Base-by-base conservation (phyloP, 2,329 filamentous ascomycete species). In the Penicillium sp. region DNA sequence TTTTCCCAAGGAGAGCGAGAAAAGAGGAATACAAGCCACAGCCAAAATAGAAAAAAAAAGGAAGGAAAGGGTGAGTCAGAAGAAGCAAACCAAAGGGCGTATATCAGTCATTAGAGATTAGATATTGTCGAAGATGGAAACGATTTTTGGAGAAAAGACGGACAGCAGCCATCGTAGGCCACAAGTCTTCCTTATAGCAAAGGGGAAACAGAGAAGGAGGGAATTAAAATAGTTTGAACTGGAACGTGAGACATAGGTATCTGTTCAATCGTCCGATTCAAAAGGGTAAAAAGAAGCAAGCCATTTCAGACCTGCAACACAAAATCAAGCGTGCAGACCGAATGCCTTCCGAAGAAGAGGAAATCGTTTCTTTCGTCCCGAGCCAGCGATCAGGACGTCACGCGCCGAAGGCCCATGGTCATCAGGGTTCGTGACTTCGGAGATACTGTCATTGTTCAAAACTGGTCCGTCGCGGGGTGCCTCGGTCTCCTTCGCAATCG, bases 361-460 rank as follows among this genome's bases (percentile, higher is more conserved):
- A 50, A 79, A 79, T 55, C 74, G 74, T 61, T 77, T 79, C 68
- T 78, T 79, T 56, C 76, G 77, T 35, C 72, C 75, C 20, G 67
- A 66, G 5, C 67, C 64, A 40, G 70, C 67, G 34, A 73, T 68
- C n/a, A 69, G 68, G 18, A 74, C 63, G 34, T 74, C 66, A n/a
- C 64, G 61, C 20, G 63, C 68, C 3, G 55, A 46, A 7, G 32
- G 50, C 8, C 60, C 53, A 24, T 55, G 52, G 2, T 63, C 57
- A 38, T 65, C 61, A 4, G 51, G 55, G 29, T 40, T 58, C 4
- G 58, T 60, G 38, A 58, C 48, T 14, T 64, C 60, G 10, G 60
- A 61, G 20, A 35, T 47, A 24, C 45, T 56, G 18, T 61, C 57
- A n/a, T 59, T 60, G 14, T 56, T 52, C 32, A 39, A 50, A 24